A percentile compares a stretch with the other conserved stretches of the same genome.
These are phyloP conservation scores for Leishmania tropica DNA, from an alignment of 208 protist genomes.

Conservation along the genomic window DNA sequence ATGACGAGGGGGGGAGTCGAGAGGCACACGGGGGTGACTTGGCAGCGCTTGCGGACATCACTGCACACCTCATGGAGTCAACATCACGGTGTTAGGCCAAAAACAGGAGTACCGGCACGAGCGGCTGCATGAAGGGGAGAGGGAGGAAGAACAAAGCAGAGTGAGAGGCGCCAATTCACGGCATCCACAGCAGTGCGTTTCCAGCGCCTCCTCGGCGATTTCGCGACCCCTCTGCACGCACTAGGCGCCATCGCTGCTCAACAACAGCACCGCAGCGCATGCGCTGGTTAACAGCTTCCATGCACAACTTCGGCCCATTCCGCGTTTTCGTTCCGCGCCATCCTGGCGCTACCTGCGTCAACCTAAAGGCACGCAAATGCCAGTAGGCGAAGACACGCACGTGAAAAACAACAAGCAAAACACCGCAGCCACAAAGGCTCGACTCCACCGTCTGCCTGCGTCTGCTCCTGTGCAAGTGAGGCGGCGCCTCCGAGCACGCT, in stretches of 20 bases:
- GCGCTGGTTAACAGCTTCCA: neutral
- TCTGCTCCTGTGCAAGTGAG: neutral
- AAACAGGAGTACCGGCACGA: neutral
- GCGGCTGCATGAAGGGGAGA: neutral
- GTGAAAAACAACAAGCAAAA: neutral
- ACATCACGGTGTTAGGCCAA: neutral
- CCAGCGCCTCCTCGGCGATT: neutral
- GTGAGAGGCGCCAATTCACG: neutral
- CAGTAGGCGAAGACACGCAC: neutral
- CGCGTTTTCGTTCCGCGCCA: neutral
- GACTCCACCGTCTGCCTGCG: neutral
- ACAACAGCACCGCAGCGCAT: neutral
- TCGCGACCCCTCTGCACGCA: neutral
- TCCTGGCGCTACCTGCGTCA: neutral
- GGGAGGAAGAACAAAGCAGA: neutral
- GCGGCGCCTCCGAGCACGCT: neutral
- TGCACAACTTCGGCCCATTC: neutral
- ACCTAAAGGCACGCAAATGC: too few species aligned
- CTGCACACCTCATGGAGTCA: neutral
- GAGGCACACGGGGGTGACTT: neutral
- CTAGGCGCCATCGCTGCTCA: neutral
- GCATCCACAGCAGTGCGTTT: neutral
- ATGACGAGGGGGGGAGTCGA: neutral
- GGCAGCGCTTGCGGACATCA: neutral
- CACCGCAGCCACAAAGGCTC: neutral